Evolutionary conservation across 257 asterid species (phyloP).

Genomic region (Coffea canephora): DNA sequence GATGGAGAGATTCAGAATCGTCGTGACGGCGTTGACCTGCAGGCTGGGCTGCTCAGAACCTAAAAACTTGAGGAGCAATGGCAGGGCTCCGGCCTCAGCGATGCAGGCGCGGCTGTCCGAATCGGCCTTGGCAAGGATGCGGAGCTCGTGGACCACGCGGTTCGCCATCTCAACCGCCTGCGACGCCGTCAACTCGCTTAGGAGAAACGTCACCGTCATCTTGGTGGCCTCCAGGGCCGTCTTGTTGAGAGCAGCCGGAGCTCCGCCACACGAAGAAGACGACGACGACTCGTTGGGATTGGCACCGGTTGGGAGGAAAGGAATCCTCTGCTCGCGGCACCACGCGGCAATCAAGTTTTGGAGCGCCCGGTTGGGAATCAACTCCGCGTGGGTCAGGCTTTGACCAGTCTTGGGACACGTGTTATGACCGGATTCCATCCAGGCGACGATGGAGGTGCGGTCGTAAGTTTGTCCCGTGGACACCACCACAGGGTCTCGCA

Average conservation of each 20-base stretch:
- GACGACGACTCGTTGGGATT: conserved; percentile 1
- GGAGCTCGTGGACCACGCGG: conserved; percentile 77
- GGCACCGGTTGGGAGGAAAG: conserved; percentile 49
- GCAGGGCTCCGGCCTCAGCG: conserved; percentile 77
- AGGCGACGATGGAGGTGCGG: conserved; percentile 50
- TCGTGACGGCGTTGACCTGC: conserved; percentile 78
- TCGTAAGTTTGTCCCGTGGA: conserved; percentile 90
- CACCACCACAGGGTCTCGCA: conserved; percentile 84
- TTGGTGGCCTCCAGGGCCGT: conserved; percentile 78
- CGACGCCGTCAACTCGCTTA: conserved; percentile 53
- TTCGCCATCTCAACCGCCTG: conserved; percentile 46
- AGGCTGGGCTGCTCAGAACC: conserved; percentile 64
- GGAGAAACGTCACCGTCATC: conserved; percentile 71
- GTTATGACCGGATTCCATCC: conserved; percentile 84
- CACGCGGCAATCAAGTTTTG: conserved; percentile 72
- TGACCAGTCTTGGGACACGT: conserved; percentile 94
- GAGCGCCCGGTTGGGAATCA: conserved; percentile 60
- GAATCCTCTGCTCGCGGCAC: conserved; percentile 83
- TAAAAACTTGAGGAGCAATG: conserved; percentile 51
- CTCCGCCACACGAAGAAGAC: conserved; percentile 15
- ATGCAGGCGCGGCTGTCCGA: conserved; percentile 76
- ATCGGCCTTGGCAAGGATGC: conserved; percentile 69
- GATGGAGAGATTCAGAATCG: conserved; percentile 76
- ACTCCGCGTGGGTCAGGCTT: conserved; percentile 52
- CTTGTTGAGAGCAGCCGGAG: conserved; percentile 29